Evolutionary conservation across 441 rosid species (phyloP).

Genomic region (Adansonia grandidieri): DNA sequence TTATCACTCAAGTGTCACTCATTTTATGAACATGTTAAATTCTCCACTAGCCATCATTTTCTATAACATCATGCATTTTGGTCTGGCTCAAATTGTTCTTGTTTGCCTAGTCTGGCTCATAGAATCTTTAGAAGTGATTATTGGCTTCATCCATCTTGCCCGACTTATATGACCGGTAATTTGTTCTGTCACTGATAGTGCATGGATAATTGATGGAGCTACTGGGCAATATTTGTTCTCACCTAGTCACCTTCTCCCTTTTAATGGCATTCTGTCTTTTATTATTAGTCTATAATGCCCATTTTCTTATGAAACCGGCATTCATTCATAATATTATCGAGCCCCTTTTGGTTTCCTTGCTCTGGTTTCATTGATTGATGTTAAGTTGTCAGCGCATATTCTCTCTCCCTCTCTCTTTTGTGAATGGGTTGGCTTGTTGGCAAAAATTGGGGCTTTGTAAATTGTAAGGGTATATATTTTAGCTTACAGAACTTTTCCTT

Average conservation of each 20-base stretch:
- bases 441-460: background rate
- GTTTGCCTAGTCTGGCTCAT: background rate
- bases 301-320: background rate
- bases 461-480: background rate
- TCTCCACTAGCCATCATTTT: background rate
- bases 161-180: background rate
- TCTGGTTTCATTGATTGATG: constrained; percentile 1
- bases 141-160: background rate
- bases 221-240: background rate
- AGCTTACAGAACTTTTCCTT: background rate
- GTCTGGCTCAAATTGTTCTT: constrained; percentile 1
- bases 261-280: background rate
- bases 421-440: background rate
- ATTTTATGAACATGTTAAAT: background rate
- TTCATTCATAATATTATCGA: constrained; percentile 1
- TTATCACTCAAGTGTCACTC: background rate
- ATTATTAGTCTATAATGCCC: background rate
- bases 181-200: background rate
- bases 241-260: background rate
- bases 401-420: background rate
- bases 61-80: background rate
- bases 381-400: background rate
- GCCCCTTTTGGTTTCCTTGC: background rate
- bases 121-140: background rate
- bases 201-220: background rate